Base-by-base conservation (phyloP, 805 yeast species). In the Nadsonia fulvescens region DNA sequence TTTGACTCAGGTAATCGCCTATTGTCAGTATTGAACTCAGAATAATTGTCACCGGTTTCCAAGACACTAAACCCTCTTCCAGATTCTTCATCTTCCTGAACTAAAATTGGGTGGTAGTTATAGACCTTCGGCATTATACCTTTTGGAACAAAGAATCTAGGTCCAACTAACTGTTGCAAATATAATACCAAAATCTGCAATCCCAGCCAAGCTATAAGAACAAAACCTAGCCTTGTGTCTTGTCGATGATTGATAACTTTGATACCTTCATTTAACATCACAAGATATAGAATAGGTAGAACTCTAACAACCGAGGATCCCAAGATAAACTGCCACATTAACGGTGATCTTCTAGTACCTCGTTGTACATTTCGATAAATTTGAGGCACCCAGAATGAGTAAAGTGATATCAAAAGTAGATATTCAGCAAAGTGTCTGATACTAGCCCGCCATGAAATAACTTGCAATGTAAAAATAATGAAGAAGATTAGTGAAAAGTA, bases 351-450 rank as follows among this genome's bases (percentile, higher is more conserved):
- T 30, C 79, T 58, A 29, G 70, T 58, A 12, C 83, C 86, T 27
- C 78, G 61, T 15, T 70, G 45, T 3, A 71, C 65, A 43, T 81
- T 79, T 44, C 94, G 59, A 38, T 70, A 70, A 22, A 78, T 72
- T 47, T 83, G 96, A 2, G 95, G 94, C 9, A 77, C 37, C 94
- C 94, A 82, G 37, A 65, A 72, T 2, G 92, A 75, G 44, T 70
- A 75, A 15, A 73, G 38, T 1, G 58, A 25, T 2, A 69, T 32
- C 6, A 73, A 44, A 2, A 63, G 49, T 4, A 61, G 27, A 30
- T 63, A 67, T 42, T 81, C 93, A 39, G 71, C 65, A 1, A 54
- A 37, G 14, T 46, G 47, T 29, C 93, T 51, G 19, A 64, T 51
- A 11, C 44, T 51, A 12, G 55, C 55, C 20, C 82, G 70, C 91